These are phyloP conservation scores for Paramyrothecium sp. DNA, from an alignment of 2,329 filamentous ascomycete genomes.

Conservation along the genomic window DNA sequence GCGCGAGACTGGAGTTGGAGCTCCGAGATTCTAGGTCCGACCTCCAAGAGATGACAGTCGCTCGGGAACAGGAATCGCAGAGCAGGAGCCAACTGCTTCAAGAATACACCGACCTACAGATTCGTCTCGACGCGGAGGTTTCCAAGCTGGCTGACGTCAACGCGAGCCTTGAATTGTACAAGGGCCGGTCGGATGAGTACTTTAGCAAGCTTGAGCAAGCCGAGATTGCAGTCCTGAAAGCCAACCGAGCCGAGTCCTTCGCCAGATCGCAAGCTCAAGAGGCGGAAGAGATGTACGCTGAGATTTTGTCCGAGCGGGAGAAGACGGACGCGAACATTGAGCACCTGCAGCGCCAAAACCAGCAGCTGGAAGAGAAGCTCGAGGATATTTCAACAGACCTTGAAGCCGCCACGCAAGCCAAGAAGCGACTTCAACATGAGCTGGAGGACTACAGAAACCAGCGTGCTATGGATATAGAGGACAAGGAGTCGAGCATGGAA, in stretches of 20 bases:
- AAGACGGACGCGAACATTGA: slow-evolving; percentile 86
- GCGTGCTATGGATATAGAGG: slow-evolving; percentile 92
- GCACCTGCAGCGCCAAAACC: slow-evolving; percentile 85
- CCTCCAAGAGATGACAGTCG: slow-evolving; percentile 73
- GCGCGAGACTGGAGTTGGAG: slow-evolving; percentile 78
- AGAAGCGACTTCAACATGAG: slow-evolving; percentile 94
- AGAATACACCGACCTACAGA: slow-evolving; percentile 91
- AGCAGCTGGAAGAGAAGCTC: slow-evolving; percentile 84
- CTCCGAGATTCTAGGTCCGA: slow-evolving; percentile 82
- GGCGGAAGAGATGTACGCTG: slow-evolving; percentile 85
- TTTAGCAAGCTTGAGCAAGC: slow-evolving; percentile 97
- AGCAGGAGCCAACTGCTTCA: slow-evolving; percentile 85
- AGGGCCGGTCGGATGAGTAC: slow-evolving; percentile 90
- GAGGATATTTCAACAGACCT: slow-evolving; percentile 92
- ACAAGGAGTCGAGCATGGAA: slow-evolving; percentile 94
- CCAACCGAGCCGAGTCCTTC: slow-evolving; percentile 87
- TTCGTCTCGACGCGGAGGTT: slow-evolving; percentile 83
- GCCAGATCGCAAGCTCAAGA: slow-evolving; percentile 87
- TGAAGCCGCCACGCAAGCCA: slow-evolving; percentile 79
- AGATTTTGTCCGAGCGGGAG: slow-evolving; percentile 88
- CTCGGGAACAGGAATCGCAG: slow-evolving; percentile 83
- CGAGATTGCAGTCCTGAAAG: slow-evolving; percentile 92
- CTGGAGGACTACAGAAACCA: slow-evolving; percentile 96
- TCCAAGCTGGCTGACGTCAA: slow-evolving; percentile 82
- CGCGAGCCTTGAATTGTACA: slow-evolving; percentile 84